Percentiles rank a stretch among this genome's conserved stretches.
Conservation (phyloP, 257 asterid species). For the Ehretia macrophylla region DNA sequence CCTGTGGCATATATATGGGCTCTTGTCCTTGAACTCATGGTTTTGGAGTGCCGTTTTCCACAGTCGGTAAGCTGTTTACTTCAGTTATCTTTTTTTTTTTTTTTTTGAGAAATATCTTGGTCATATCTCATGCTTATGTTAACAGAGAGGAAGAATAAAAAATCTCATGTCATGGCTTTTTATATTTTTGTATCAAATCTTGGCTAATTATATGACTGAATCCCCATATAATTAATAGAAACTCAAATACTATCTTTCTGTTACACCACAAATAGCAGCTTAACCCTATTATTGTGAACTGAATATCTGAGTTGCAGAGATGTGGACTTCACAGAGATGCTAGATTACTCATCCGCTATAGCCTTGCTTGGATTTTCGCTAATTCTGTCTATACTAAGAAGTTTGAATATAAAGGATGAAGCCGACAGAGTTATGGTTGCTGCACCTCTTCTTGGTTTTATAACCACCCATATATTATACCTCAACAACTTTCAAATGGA, state of each 20-base stretch:
- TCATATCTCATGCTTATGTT: too few species aligned
- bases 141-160: too few species aligned
- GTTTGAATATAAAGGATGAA: slow-evolving; percentile 47
- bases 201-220: too few species aligned
- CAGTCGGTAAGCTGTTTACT: slow-evolving; percentile 36
- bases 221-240: too few species aligned
- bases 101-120: too few species aligned
- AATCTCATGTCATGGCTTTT: too few species aligned
- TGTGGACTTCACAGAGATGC: slow-evolving; percentile 52
- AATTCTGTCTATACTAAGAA: slow-evolving; percentile 53
- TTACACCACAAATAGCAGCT: too few species aligned
- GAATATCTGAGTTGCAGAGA: slow-evolving; percentile 42
- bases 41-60: slow-evolving; percentile 75
- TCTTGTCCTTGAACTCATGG: slow-evolving; percentile 65
- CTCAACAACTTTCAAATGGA: slow-evolving; percentile 68
- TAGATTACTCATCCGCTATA: slow-evolving; percentile 57
- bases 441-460: slow-evolving; percentile 66
- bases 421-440: slow-evolving; percentile 75
- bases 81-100: too few species aligned
- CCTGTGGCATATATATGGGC: slow-evolving; percentile 53
- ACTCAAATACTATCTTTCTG: too few species aligned
- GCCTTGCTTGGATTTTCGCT: slow-evolving; percentile 65
- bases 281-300: background rate
- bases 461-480: slow-evolving; percentile 61
- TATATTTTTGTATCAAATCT: too few species aligned